Conservation (phyloP, 495 filamentous ascomycete genomes). For the Aspergillus panamensis region DNA sequence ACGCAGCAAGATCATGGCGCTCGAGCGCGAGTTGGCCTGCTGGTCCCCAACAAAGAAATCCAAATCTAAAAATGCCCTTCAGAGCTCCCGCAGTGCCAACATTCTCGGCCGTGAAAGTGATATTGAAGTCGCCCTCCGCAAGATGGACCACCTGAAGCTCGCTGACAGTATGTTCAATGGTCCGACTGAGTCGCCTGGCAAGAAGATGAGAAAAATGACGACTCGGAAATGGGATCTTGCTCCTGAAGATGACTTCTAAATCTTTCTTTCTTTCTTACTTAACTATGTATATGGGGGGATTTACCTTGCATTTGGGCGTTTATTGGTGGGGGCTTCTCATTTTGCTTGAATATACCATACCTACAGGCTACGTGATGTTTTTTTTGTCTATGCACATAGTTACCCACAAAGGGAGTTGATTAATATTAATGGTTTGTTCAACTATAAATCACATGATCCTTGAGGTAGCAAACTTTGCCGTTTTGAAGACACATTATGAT, state of each 20-base stretch:
- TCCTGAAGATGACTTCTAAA: conserved; percentile 50
- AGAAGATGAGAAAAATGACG: conserved; percentile 52
- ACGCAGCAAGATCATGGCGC: conserved; percentile 38
- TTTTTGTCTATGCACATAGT: too few species aligned
- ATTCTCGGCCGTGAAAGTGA: conserved; percentile 40
- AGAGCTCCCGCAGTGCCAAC: conserved; percentile 26
- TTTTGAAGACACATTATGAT: too few species aligned
- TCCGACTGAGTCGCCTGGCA: conserved; percentile 29
- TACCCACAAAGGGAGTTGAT: too few species aligned
- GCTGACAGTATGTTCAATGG: conserved; percentile 39
- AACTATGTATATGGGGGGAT: not conserved
- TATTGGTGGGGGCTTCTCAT: not conserved
- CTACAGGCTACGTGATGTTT: too few species aligned
- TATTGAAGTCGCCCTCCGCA: conserved; percentile 41
- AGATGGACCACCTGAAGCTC: conserved; percentile 44
- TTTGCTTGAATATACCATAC: not conserved
- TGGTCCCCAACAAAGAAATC: conserved; percentile 47
- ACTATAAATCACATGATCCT: too few species aligned
- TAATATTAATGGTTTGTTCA: too few species aligned
- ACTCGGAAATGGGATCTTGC: conserved; percentile 55
- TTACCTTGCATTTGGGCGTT: not conserved
- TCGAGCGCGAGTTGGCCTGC: conserved; percentile 47
- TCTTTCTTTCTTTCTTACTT: not conserved
- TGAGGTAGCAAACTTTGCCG: too few species aligned
- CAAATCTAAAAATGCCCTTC: conserved; percentile 28